Evolutionary conservation across 2,329 filamentous ascomycete species (phyloP), one percentile per base, ranked within the genome.

Genomic region (Fusarium sp.): DNA sequence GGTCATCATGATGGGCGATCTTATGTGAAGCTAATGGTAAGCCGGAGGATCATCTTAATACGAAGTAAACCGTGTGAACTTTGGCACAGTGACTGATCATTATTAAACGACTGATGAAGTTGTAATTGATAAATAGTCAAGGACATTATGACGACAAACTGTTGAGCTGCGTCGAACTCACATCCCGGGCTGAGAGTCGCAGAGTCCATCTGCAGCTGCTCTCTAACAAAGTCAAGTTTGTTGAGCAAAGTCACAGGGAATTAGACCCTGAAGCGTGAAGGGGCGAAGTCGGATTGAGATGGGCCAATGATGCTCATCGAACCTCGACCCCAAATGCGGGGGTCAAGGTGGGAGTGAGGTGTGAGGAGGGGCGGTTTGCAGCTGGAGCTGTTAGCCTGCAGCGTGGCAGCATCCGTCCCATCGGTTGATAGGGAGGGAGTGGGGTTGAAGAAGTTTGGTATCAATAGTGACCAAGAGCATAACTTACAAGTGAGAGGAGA

Each of bases 311-410:
- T 35, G 22, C 30, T 17, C 19, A 45, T 19, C 28, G 41, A 26
- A 54, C 33, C 13, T 32, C 46, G 47, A 71, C 71, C 71, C 71
- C 61, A 58, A 73, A 71, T 73, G 71, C 71, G 69, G 69, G 71
- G 71, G n/a, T 13, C 10, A 51, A 41, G 48, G 24, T 30, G 48
- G 48, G 24, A 22, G 35, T 56, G 55, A 15, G n/a, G 33, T 54
- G 28, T 37, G 33, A 37, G 59, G 70, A 71, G 70, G 70, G 68
- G 65, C 62, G 65, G 28, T 22, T 52, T 61, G 60, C 59, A 61
- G 59, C 62, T 67, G 57, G 24, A 24, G 24, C 57, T 43, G 15
- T 33, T 54, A 30, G 28, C 20, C 32, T 56, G 43, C 48, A 57
- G 24, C 35, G 41, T 40, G 52, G 33, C 51, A 54, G 46, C 41